phyloP scores from a whole-genome alignment of 768 basidiomycete genomes.

The Imleria badia region DNA sequence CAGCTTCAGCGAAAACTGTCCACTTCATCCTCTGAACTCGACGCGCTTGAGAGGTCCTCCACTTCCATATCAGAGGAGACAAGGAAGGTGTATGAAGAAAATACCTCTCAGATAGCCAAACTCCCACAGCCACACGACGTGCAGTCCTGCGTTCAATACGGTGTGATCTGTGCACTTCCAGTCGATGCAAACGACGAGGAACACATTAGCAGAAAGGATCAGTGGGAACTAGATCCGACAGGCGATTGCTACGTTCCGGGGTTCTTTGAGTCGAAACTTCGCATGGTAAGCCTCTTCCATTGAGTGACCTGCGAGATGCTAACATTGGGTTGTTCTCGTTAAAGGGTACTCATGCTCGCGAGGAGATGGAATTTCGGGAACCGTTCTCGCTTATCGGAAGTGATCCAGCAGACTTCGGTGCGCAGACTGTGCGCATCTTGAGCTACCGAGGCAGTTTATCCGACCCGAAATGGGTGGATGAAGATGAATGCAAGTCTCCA shows the following conservation, averaged over 20 bases:
- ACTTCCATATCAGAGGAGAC: too few relatives aligned
- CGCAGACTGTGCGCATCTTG: slow-evolving; percentile 1
- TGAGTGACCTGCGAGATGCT: too few relatives aligned
- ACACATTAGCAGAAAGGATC: neutral
- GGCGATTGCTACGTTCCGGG: neutral
- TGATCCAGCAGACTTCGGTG: neutral
- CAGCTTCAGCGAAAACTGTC: too few relatives aligned
- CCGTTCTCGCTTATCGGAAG: neutral
- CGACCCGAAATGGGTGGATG: slow-evolving; percentile 9
- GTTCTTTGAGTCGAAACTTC: neutral
- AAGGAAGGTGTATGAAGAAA: too few relatives aligned
- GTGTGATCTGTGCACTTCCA: neutral
- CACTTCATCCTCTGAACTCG: too few relatives aligned
- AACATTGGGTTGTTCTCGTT: too few relatives aligned
- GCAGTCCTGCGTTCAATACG: too few relatives aligned
- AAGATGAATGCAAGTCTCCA: neutral
- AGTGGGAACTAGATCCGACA: neutral
- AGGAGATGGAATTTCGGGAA: too few relatives aligned
- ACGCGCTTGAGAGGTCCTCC: too few relatives aligned
- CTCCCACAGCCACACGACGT: too few relatives aligned
- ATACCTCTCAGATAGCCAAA: too few relatives aligned
- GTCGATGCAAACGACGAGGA: neutral
- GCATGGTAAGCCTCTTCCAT: neutral
- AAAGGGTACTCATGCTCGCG: neutral
- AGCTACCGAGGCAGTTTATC: slow-evolving; percentile 6